Base-by-base conservation (phyloP, 164 flowering plant genomes). In the Magnolia kwangsiensis region DNA sequence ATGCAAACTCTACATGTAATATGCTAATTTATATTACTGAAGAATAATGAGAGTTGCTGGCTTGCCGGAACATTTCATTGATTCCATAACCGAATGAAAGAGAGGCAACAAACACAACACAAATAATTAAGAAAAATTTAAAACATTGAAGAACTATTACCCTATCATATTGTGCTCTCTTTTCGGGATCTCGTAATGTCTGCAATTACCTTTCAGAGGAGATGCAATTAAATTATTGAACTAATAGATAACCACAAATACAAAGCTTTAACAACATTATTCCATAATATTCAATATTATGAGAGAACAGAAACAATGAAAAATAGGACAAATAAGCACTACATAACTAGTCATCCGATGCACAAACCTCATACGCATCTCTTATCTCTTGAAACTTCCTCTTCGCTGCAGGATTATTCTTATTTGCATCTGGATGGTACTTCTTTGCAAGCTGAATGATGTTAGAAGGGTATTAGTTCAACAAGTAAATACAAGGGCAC, bases 351-450 rank as follows among this genome's bases (percentile, higher is more conserved):
- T 19, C 69, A 66, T 55, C 63, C 10, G 72, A 59, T 4, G 14
- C 20, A 82, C 88, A 78, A 77, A 96, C 99, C 97, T 93, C 95
- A 69, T 91, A 96, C 7, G 98, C 99, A 74, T 93, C 94, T 84
- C 96, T 90, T 83, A 96, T 92, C 86, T 92, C 97, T 83, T 92
- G 99, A 83, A 96, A 96, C 77, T 93, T 93, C 78, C 88, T 89
- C 87, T 90, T 93, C 16, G 96, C 92, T 74, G 86, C 85, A 78
- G 94, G 91, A 86, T 88, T 90, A 73, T 86, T 89, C 81, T 86
- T 92, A 81, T 90, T 95, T 63, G 93, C 87, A 87, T 96, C 98
- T 58, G 99, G 99, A 85, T 96, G 99, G 76, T 89, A 90, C 83
- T 96, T 92, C 84, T 93, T 96, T 2, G 98, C 99, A 71, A 96